These are phyloP conservation scores for Cryptococcus maquisensis DNA, from an alignment of 1,284 basidiomycete genomes.

Conservation along the genomic window DNA sequence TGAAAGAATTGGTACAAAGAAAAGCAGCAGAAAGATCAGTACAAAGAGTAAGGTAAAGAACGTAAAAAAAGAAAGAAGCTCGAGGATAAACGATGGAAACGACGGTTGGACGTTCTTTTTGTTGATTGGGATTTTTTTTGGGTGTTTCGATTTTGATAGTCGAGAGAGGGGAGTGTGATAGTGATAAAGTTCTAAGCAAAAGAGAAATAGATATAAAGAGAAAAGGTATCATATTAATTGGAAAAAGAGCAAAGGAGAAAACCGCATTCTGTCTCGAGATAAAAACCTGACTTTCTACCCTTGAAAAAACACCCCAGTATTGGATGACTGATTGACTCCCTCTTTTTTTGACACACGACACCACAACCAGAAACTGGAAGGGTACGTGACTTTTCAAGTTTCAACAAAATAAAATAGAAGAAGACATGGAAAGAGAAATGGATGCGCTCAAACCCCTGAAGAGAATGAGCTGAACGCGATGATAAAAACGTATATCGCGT, in stretches of 20 bases:
- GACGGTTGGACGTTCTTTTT: not conserved
- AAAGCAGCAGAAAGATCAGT: too few relatives aligned
- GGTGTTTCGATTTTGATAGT: too few relatives aligned
- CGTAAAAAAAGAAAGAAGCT: too few relatives aligned
- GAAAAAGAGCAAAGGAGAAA: not conserved
- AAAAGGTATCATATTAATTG: not conserved
- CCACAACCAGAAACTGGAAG: not conserved
- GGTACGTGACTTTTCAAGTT: not conserved
- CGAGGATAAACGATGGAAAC: not conserved
- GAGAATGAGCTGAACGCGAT: not conserved
- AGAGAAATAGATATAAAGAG: not conserved
- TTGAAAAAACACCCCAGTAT: not conserved
- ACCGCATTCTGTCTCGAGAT: not conserved
- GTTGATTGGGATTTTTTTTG: too few relatives aligned
- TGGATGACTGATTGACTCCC: too few relatives aligned
- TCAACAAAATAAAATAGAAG: not conserved
- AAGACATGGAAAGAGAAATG: slow-evolving; percentile 5
- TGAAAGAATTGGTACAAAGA: too few relatives aligned
- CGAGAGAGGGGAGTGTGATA: too few relatives aligned
- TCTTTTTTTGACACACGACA: not conserved
- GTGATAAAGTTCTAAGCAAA: too few relatives aligned
- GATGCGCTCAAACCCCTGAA: not conserved
- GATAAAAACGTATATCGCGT: slow-evolving; percentile 1
- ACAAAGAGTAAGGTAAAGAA: too few relatives aligned
- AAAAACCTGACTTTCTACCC: not conserved